Percentiles rank a stretch among this genome's conserved stretches.
These are phyloP conservation scores for Cladorrhinum sp. DNA, from an alignment of 2,329 filamentous ascomycete genomes.

Conservation along the genomic window DNA sequence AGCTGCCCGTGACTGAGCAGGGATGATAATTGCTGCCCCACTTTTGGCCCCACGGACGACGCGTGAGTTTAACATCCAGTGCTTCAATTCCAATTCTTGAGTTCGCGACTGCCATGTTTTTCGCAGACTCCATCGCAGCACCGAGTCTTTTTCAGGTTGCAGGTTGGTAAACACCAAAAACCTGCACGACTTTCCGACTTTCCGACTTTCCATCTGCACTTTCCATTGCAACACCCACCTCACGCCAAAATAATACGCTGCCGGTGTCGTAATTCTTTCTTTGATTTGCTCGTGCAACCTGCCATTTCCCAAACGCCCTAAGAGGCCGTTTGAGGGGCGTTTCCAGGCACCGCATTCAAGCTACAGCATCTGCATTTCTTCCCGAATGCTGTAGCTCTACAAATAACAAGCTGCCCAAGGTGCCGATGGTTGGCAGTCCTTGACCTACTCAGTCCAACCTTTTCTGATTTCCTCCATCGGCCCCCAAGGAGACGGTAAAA, in stretches of 20 bases:
- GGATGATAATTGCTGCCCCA: constrained; percentile 14
- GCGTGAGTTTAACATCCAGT: constrained; percentile 12
- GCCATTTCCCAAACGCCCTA: not conserved
- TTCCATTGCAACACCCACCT: too few species aligned
- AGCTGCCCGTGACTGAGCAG: constrained; percentile 1
- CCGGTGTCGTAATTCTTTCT: not conserved
- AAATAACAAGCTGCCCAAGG: not conserved
- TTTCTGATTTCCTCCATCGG: not conserved
- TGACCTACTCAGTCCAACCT: not conserved
- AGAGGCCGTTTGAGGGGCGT: not conserved
- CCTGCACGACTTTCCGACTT: not conserved
- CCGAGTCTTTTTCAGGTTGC: not conserved
- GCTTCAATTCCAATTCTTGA: constrained; percentile 1
- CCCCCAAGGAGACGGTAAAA: not conserved
- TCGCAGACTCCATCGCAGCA: not conserved
- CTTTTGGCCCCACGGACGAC: constrained; percentile 13
- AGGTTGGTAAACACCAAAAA: not conserved
- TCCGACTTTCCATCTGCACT: not conserved
- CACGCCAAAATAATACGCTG: not conserved
- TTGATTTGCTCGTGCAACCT: not conserved
- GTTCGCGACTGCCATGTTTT: constrained; percentile 1
- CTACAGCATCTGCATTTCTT: too few species aligned
- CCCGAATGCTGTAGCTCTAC: not conserved
- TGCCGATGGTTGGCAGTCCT: not conserved
- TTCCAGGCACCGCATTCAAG: not conserved